Percentiles rank a stretch among this genome's conserved stretches.
phyloP scores from a whole-genome alignment of 2,329 filamentous ascomycete genomes.

The Cordyceps farinosa region DNA sequence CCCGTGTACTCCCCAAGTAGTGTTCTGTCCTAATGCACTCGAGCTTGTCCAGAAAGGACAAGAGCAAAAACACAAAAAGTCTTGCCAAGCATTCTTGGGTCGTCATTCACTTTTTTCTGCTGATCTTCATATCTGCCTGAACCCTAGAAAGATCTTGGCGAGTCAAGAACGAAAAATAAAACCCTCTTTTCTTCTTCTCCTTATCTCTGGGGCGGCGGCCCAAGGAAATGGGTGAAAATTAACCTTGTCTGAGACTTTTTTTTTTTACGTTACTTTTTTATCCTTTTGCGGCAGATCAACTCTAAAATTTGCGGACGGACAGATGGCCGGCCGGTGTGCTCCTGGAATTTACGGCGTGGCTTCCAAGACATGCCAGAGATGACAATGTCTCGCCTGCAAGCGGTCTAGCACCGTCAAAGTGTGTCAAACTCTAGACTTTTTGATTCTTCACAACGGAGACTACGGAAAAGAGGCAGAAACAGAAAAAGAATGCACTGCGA shows the following conservation, averaged over 20 bases:
- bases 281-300: not conserved
- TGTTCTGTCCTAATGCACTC: not conserved
- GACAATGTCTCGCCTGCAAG: constrained; percentile 14
- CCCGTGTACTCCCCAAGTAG: too few species aligned
- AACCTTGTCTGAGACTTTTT: not conserved
- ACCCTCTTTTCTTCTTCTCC: too few species aligned
- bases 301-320: not conserved
- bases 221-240: not conserved
- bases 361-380: not conserved
- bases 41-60: not conserved
- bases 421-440: too few species aligned
- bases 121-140: constrained; percentile 6
- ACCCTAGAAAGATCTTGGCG: constrained; percentile 10
- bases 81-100: constrained; percentile 6
- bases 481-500: too few species aligned
- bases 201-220: not conserved
- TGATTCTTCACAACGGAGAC: too few species aligned
- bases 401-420: not conserved
- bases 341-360: constrained; percentile 1
- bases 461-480: too few species aligned
- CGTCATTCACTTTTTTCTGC: not conserved
- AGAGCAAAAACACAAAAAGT: not conserved
- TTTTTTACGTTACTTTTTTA: not conserved
- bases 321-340: not conserved
- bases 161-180: not conserved